phyloP scores from a whole-genome alignment of 768 basidiomycete genomes.

The Gymnopilus junonius region DNA sequence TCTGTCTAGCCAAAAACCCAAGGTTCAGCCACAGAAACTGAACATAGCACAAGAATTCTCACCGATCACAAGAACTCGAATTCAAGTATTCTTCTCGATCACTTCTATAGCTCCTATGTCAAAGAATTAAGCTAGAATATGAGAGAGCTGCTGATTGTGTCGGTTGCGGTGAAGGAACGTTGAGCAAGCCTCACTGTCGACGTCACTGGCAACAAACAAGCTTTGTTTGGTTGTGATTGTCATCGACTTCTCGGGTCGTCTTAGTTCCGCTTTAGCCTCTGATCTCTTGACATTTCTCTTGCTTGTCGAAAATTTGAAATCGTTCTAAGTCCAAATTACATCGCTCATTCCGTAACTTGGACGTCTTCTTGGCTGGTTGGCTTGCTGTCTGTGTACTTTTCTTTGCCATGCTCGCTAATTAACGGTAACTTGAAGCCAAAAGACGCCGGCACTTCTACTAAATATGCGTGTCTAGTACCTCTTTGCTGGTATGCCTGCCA shows the following conservation, averaged over 20 bases:
- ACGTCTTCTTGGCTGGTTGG: not conserved
- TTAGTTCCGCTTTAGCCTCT: not conserved
- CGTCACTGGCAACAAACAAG: constrained; percentile 5
- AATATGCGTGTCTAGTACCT: no score
- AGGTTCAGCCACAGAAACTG: constrained; percentile 2
- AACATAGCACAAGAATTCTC: not conserved
- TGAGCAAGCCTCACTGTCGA: not conserved
- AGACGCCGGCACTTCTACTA: constrained; percentile 2
- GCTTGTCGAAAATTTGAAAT: constrained; percentile 4
- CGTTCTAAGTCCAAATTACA: constrained; percentile 21
- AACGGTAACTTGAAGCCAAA: constrained; percentile 8
- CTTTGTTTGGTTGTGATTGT: constrained; percentile 6
- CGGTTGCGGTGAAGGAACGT: not conserved
- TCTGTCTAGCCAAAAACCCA: constrained; percentile 5
- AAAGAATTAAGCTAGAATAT: constrained; percentile 11
- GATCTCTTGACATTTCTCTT: constrained; percentile 12
- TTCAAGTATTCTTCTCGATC: not conserved
- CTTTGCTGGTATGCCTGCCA: constrained; percentile 11
- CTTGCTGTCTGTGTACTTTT: not conserved
- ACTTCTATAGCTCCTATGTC: not conserved
- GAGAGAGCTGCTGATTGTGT: not conserved
- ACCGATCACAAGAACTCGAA: not conserved
- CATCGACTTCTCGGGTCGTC: constrained; percentile 3
- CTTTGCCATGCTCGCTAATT: constrained; percentile 8
- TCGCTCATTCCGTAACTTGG: constrained; percentile 1